These are phyloP conservation scores for Boechera stricta DNA, from an alignment of 345 rosid genomes.

Conservation along the genomic window DNA sequence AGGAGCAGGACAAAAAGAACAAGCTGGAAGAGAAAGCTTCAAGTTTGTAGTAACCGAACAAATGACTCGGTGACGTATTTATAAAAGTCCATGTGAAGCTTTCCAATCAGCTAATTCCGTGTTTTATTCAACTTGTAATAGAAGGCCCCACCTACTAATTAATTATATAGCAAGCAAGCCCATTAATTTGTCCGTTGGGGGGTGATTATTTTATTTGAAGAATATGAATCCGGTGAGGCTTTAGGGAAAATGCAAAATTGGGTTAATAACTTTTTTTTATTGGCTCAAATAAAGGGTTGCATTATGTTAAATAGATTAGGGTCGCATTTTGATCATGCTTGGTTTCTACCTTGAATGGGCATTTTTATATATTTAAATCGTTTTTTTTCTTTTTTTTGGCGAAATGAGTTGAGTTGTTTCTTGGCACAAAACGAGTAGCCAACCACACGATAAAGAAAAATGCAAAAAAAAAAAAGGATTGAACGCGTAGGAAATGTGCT, in stretches of 20 bases:
- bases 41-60: conserved; percentile 7
- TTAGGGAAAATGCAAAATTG: too few species aligned
- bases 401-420: not conserved
- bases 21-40: not conserved
- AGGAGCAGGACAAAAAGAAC: not conserved
- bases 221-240: not conserved
- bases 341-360: too few species aligned
- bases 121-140: conserved; percentile 34
- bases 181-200: conserved; percentile 1
- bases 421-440: not conserved
- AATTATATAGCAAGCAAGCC: not conserved
- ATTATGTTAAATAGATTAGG: too few species aligned
- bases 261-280: not conserved
- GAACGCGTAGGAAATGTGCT: not conserved
- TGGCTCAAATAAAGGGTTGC: too few species aligned
- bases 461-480: not conserved
- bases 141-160: conserved; percentile 30
- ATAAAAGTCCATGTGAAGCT: conserved; percentile 32
- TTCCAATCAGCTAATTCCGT: conserved; percentile 38
- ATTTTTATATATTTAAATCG: not conserved
- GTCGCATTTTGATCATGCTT: too few species aligned
- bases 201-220: conserved; percentile 1
- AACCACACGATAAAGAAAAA: not conserved
- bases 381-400: too few species aligned
- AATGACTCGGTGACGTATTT: conserved; percentile 40